Base-by-base conservation (phyloP, 2,329 filamentous ascomycete species). In the Alternaria gaisen region DNA sequence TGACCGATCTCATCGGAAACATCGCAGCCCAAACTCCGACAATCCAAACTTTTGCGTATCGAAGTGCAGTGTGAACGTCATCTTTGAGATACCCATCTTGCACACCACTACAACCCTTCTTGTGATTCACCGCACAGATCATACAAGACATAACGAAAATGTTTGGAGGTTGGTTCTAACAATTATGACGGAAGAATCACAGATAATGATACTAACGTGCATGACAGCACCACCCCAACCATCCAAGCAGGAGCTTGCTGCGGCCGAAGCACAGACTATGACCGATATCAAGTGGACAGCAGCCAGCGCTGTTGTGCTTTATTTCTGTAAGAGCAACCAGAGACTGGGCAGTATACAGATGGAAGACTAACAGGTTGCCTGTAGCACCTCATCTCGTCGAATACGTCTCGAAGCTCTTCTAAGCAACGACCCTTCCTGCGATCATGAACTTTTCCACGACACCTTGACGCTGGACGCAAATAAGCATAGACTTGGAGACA, bases 231-330 rank as follows among this genome's bases (percentile, higher is more conserved):
- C 91, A 81, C 90, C 90, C 77, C 88, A 88, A 78, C 85, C 88
- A 72, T 88, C 88, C 60, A 82, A 86, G 60, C 88, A 90, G 79
- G 90, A 94, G 85, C 85, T 94, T 77, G 85, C 85, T 68, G 65
- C 61, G 50, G 75, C 74, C 44, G 91, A 94, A 83, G 83, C 83
- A 61, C 86, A 90, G 77, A 91, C 91, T 52, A 83, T 82, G 72
- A 83, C 85, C 69, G 90, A 89, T 52, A 83, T 94, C 68, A 88
- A 91, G 81, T 85, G 84, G 72, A 90, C 90, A 64, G 76, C 90
- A 56, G 85, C 87, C 40, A 87, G 88, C 16, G 89, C 88, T 65
- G 83, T 89, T 40, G 79, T 91, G 51, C 85, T 95, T 50, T 94
- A 94, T 77, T 81, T 95, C 62, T 92, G 92, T 95, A 87, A 58